Evolutionary conservation across 768 basidiomycete genomes (phyloP), one percentile per base, ranked within the genome.

Genomic region (Amanita exitialis): DNA sequence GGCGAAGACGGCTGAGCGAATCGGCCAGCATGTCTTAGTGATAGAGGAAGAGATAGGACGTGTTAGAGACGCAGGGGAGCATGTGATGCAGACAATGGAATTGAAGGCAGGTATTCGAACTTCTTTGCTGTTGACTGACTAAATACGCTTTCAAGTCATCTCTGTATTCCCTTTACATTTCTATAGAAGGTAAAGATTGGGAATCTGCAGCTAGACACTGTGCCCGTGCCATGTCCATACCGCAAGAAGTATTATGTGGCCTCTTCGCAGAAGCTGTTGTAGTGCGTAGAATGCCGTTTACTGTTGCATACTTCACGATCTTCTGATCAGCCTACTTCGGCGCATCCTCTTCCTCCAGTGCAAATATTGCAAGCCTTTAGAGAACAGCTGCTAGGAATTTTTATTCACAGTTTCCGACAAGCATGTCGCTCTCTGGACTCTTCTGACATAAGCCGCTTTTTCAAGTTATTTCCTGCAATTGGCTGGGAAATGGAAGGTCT

Each of bases 401-500:
- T 98, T 66, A 75, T 75, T 28, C 70, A 69, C n/a, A 79, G 86
- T 46, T 99, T 99, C 61, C 78, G 82, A 38, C 73, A 82, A 50
- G 96, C 95, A 1, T 90, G 91, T 4, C 74, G 72, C 18, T 76
- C 80, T 12, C 79, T 89, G 23, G 91, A 97, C 66, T 85, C 92
- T 21, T 83, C 83, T 12, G 83, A 84, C 0, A 93, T 89, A 1
- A 93, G 84, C 58, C 82, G 96, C 10, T 98, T 89, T 69, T 99
- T 99, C 76, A 93, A 97, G 64, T 73, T 99, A 2, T 99, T 98
- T 65, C 96, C 96, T 3, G 83, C 83, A 3, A 93, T 99, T 47
- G 92, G 91, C 5, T 96, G 91, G 78, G 93, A 98, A 65, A 69
- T 74, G 8, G 89, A 95, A 65, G 96, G 96, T 1, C 73, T 99